phyloP scores from a whole-genome alignment of 2,329 filamentous ascomycete genomes.

The Arthrobotrys sinensis region DNA sequence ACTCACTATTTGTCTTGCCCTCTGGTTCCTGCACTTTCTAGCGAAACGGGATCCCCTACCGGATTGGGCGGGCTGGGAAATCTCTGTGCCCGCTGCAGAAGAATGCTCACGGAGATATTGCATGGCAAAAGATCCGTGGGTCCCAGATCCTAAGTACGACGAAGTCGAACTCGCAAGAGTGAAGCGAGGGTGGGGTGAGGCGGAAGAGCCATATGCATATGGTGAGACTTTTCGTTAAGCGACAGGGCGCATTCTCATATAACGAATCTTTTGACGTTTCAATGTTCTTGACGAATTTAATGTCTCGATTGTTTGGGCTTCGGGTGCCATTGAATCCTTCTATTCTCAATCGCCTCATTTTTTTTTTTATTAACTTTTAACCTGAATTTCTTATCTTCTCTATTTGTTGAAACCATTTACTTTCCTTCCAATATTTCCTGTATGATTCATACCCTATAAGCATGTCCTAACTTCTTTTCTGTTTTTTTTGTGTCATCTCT shows the following conservation, averaged over 20 bases:
- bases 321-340: not conserved
- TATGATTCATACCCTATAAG: slow-evolving; percentile 15
- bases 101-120: slow-evolving; percentile 59
- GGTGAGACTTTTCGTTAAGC: slow-evolving; percentile 52
- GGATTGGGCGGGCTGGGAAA: slow-evolving; percentile 55
- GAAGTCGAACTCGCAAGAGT: slow-evolving; percentile 58
- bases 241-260: not conserved
- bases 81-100: slow-evolving; percentile 45
- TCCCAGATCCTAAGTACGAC: slow-evolving; percentile 56
- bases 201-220: slow-evolving; percentile 57
- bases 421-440: slow-evolving; percentile 1
- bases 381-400: not conserved
- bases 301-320: not conserved
- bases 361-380: not conserved
- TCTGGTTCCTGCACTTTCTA: slow-evolving; percentile 55
- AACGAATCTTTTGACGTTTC: not conserved
- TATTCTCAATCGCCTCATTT: not conserved
- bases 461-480: slow-evolving; percentile 7
- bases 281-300: not conserved
- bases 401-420: not conserved
- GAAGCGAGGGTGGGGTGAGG: slow-evolving; percentile 58
- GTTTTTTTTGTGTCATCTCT: slow-evolving; percentile 16
- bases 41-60: slow-evolving; percentile 54
- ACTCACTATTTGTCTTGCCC: slow-evolving; percentile 51
- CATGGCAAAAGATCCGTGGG: slow-evolving; percentile 57